Percentiles rank a stretch among this genome's conserved stretches.
These are phyloP conservation scores for Plenodomus tracheiphilus DNA, from an alignment of 2,329 filamentous ascomycete species.

Conservation along the genomic window DNA sequence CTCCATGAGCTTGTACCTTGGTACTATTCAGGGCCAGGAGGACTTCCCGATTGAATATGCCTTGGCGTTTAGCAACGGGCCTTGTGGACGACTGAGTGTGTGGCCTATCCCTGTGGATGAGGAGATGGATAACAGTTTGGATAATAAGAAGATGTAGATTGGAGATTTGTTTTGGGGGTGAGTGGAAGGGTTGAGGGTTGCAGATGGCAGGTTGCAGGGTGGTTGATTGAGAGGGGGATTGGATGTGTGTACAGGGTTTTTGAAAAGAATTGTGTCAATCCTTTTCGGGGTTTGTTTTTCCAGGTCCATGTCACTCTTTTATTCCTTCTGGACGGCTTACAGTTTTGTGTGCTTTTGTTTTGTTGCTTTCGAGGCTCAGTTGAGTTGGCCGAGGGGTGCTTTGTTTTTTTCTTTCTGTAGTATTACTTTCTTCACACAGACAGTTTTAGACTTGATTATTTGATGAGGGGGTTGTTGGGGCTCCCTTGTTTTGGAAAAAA, in stretches of 20 bases:
- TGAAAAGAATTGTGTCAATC: too few relatives aligned
- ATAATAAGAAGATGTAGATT: neutral
- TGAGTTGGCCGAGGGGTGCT: neutral
- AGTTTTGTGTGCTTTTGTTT: neutral
- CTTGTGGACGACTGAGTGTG: slow-evolving; percentile 24
- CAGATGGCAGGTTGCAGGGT: neutral
- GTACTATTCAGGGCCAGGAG: slow-evolving; percentile 19
- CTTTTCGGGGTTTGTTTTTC: neutral
- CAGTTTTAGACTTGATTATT: too few relatives aligned
- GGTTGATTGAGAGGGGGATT: neutral
- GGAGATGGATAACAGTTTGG: neutral
- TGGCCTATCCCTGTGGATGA: slow-evolving; percentile 10
- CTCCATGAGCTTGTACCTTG: slow-evolving; percentile 20
- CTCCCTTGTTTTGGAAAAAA: too few relatives aligned
- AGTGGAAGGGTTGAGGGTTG: neutral
- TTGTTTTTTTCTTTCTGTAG: neutral
- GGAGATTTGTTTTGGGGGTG: neutral
- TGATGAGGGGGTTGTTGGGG: too few relatives aligned
- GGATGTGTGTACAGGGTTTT: too few relatives aligned
- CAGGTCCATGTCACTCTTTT: slow-evolving; percentile 23
- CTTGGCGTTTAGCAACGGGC: slow-evolving; percentile 25
- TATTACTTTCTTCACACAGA: neutral
- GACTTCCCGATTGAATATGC: slow-evolving; percentile 19
- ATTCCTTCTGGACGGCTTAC: slow-evolving; percentile 18
- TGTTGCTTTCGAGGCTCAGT: too few relatives aligned